Evolutionary conservation across 139 green algal genomes (phyloP), one percentile per base, ranked within the genome.

Genomic region (Spirogloea muscicola): DNA sequence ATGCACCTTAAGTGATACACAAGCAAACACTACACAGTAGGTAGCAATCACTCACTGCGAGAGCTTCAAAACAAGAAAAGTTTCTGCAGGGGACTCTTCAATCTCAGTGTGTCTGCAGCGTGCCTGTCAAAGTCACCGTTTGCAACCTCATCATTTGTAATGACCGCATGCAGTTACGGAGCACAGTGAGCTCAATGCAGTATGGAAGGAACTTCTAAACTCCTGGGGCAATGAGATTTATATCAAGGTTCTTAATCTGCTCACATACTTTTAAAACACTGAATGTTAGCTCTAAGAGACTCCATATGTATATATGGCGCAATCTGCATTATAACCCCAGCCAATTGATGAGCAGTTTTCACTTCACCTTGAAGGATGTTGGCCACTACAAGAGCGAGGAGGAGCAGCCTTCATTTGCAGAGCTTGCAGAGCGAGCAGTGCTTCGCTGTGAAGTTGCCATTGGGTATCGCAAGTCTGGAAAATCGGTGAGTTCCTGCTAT

Each of bases 161-260:
- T n/a, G n/a, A n/a, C n/a, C n/a, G n/a, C n/a, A n/a, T n/a, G 27
- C 68, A 77, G 68, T 77, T 37, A 49, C 68, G n/a, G 68, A 77
- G 59, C 68, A 77, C 27, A 16, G 31, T 9, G 69, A 70, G 33
- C 48, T 77, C 2, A 59, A 70, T 33, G 48, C 31, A 5, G 36
- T 77, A 21, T 77, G 69, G 69, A 63, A 39, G 33, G 69, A 77
- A 57, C 69, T 77, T 7, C 69, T 77, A 52, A 77, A 77, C 34
- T 69, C 55, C 0, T 77, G 69, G 69, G 69, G 69, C 10, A 49
- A 76, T 2, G 67, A 76, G 5, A 76, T 76, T 34, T 76, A 76
- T 13, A 49, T 76, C 0, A 76, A 76, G 67, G 67, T 76, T 33
- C 46, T n/a, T n/a, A 31, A 21, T 21, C n/a, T 21, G 21, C n/a